These are phyloP conservation scores for Polytrichum commune DNA, from an alignment of 225 moss, liverwort and hornwort species.

Conservation along the genomic window DNA sequence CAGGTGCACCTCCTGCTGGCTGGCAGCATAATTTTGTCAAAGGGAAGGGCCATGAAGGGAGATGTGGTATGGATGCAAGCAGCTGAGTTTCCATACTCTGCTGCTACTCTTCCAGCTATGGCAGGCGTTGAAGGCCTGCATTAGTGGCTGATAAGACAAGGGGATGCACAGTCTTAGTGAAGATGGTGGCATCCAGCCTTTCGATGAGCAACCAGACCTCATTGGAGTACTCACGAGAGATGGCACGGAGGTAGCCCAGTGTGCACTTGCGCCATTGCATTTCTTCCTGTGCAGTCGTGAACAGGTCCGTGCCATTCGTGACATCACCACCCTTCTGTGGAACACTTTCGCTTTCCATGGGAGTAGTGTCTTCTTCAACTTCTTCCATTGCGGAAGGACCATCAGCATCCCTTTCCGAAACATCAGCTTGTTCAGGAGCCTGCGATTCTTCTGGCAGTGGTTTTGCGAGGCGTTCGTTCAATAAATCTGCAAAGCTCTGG, in stretches of 20 bases:
- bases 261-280: slow-evolving; percentile 82
- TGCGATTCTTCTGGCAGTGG: slow-evolving; percentile 33
- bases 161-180: slow-evolving; percentile 60
- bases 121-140: slow-evolving; percentile 67
- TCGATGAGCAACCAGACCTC: slow-evolving; percentile 92
- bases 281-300: slow-evolving; percentile 59
- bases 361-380: slow-evolving; percentile 29
- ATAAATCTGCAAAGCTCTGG: slow-evolving; percentile 69
- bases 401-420: slow-evolving; percentile 43
- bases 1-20: too few relatives aligned
- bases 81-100: too few relatives aligned
- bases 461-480: slow-evolving; percentile 57
- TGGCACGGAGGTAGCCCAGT: slow-evolving; percentile 70
- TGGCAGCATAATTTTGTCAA: too few relatives aligned
- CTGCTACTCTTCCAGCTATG: slow-evolving; percentile 18
- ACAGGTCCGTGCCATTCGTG: slow-evolving; percentile 16
- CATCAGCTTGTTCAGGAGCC: slow-evolving; percentile 29
- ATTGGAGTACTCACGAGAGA: slow-evolving; percentile 80
- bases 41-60: too few relatives aligned
- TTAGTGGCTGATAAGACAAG: slow-evolving; percentile 63
- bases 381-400: slow-evolving; percentile 40
- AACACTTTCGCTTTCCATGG: slow-evolving; percentile 24
- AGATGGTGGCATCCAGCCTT: slow-evolving; percentile 70
- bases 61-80: too few relatives aligned
- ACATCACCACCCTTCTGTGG: slow-evolving; percentile 7